Evolutionary conservation across 805 yeast genomes (phyloP).

Genomic region (Blastobotrys parvus): DNA sequence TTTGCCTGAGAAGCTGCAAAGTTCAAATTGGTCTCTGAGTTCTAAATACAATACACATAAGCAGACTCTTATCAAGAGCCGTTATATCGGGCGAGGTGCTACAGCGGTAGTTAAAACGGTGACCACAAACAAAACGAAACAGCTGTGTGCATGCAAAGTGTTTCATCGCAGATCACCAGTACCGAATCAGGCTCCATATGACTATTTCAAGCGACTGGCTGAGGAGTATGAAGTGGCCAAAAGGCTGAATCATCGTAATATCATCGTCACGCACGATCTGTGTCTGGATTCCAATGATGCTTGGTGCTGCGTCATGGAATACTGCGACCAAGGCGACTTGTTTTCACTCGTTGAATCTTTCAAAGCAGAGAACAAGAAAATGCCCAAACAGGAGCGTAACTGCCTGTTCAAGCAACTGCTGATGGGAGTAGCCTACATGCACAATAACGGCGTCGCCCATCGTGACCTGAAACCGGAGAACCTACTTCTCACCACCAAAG

Average conservation of each 20-base stretch:
- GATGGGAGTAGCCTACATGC: conserved; percentile 81
- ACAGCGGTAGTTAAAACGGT: conserved; percentile 27
- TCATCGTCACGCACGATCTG: conserved; percentile 67
- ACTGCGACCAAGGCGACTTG: conserved; percentile 79
- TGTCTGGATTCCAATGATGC: conserved; percentile 18
- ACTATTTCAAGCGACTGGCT: conserved; percentile 65
- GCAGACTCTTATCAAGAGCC: conserved; percentile 16
- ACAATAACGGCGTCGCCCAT: conserved; percentile 82
- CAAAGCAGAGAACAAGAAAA: conserved; percentile 65
- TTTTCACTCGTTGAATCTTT: conserved; percentile 75
- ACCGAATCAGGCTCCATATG: conserved; percentile 38
- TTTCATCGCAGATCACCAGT: conserved; percentile 58
- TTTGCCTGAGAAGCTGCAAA: conserved; percentile 14
- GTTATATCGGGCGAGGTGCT: conserved; percentile 27
- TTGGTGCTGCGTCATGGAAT: conserved; percentile 49
- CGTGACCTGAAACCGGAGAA: conserved; percentile 88
- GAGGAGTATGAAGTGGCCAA: conserved; percentile 79
- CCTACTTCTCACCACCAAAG: conserved; percentile 60
- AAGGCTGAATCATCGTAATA: conserved; percentile 67
- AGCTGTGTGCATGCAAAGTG: conserved; percentile 77
- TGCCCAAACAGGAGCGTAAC: conserved; percentile 79
- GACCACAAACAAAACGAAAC: conserved; percentile 10
- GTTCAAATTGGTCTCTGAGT: conserved; percentile 11
- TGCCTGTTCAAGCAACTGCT: conserved; percentile 83
- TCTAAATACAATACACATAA: conserved; percentile 15